Conservation (phyloP, 164 flowering plant genomes). For the Taxillus chinensis region DNA sequence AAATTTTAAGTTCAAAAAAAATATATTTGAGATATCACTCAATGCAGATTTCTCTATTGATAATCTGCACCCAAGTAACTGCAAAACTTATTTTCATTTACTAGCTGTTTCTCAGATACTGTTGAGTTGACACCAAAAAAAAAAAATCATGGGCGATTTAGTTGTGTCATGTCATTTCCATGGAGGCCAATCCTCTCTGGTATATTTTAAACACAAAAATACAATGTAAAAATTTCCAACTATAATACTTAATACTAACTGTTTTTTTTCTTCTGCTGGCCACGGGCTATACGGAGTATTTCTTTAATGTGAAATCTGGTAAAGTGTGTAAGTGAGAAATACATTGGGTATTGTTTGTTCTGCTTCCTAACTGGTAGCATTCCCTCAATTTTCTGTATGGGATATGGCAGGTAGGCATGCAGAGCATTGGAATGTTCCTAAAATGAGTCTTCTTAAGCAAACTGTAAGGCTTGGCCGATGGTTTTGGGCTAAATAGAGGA, state of each 20-base stretch:
- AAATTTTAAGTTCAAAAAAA: no score
- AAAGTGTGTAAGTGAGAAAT: slow-evolving; percentile 68
- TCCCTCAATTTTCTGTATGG: no score
- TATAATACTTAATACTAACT: not conserved
- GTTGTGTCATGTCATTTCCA: slow-evolving; percentile 74
- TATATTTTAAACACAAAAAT: slow-evolving; percentile 19
- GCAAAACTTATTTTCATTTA: no score
- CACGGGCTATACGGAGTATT: slow-evolving; percentile 89
- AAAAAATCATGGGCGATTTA: slow-evolving; percentile 96
- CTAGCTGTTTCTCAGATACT: no score
- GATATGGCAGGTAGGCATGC: slow-evolving; percentile 57
- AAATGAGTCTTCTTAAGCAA: slow-evolving; percentile 82
- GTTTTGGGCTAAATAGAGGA: slow-evolving; percentile 13
- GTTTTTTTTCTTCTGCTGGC: slow-evolving; percentile 36
- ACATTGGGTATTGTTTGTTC: no score
- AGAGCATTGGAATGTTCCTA: slow-evolving; percentile 98
- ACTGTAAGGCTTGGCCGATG: slow-evolving; percentile 58
- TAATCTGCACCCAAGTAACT: no score
- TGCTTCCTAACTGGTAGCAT: no score
- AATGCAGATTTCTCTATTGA: no score
- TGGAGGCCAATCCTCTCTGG: slow-evolving; percentile 98
- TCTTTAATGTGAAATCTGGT: slow-evolving; percentile 61
- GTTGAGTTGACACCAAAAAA: no score
- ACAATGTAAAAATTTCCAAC: no score
- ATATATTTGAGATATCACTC: no score